Conservation (phyloP, 2,329 filamentous ascomycete genomes). For the Neurospora sp. region DNA sequence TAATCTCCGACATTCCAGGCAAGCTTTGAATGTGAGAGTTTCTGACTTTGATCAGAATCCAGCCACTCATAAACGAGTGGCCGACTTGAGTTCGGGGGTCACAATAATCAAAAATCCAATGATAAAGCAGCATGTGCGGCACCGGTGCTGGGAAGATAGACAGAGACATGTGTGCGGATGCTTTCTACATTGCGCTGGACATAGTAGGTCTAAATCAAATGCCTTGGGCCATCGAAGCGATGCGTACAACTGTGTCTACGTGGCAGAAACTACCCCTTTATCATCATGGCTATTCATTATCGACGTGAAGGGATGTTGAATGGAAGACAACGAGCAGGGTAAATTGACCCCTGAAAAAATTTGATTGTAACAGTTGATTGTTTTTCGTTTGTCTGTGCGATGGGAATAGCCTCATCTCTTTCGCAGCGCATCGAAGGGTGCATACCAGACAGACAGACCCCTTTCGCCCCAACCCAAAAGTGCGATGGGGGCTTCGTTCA, state of each 20-base stretch:
- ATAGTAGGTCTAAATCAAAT: neutral
- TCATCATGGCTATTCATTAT: neutral
- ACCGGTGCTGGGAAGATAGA: neutral
- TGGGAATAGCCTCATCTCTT: neutral
- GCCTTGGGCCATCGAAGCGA: neutral
- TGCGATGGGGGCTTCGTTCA: neutral
- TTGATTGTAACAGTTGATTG: neutral
- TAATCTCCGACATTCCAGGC: neutral
- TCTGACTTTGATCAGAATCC: neutral
- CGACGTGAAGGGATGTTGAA: neutral
- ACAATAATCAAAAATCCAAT: neutral
- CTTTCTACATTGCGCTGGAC: neutral
- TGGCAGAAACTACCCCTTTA: neutral
- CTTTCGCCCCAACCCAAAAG: neutral
- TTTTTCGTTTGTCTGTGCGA: neutral
- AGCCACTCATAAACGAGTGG: neutral
- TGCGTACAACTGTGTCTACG: neutral
- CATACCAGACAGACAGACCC: neutral
- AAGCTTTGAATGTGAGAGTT: too few relatives aligned
- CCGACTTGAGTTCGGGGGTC: neutral
- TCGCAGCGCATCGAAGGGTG: neutral
- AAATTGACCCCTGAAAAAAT: accelerated
- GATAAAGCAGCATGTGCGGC: neutral
- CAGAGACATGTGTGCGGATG: neutral
- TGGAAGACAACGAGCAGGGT: neutral